Percentiles rank a stretch among this genome's conserved stretches.
phyloP scores from a whole-genome alignment of 1,139 yeast genomes.

The Sugiyamaella castrensis region DNA sequence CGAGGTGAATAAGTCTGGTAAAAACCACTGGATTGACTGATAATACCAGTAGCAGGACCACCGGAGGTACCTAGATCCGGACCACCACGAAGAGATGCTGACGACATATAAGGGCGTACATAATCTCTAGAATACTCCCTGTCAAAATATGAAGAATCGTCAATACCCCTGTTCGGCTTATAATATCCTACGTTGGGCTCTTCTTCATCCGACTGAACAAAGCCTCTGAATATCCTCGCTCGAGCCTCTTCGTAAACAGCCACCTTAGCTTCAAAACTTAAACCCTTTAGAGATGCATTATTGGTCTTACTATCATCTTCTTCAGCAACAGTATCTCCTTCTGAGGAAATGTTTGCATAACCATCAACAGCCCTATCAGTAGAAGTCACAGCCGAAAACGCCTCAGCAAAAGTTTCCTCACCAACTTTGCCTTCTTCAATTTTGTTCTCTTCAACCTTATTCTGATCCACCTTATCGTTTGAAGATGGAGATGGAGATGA shows the following conservation, averaged over 20 bases:
- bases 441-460: neutral
- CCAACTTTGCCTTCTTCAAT: neutral
- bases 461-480: too few relatives aligned
- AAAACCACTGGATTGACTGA: neutral
- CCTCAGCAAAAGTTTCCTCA: neutral
- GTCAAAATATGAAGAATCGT: neutral
- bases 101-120: neutral
- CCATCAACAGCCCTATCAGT: neutral
- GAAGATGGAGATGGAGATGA: too few relatives aligned
- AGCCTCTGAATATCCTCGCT: constrained; percentile 44
- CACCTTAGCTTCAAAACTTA: constrained; percentile 37
- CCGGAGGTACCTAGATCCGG: too few relatives aligned
- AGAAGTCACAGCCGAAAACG: neutral
- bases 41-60: neutral
- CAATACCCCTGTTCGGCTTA: neutral
- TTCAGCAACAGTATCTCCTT: neutral
- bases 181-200: constrained; percentile 12
- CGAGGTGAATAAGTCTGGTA: constrained; percentile 1
- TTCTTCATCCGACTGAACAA: constrained; percentile 32
- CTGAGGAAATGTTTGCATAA: constrained; percentile 1
- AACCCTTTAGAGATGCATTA: constrained; percentile 38
- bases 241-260: constrained; percentile 46
- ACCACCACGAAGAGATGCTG: constrained; percentile 4
- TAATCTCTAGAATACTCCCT: constrained; percentile 8
- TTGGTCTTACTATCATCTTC: constrained; percentile 9